Base-by-base conservation (phyloP, 2,329 filamentous ascomycete genomes). In the Sporothrix variecibatus region DNA sequence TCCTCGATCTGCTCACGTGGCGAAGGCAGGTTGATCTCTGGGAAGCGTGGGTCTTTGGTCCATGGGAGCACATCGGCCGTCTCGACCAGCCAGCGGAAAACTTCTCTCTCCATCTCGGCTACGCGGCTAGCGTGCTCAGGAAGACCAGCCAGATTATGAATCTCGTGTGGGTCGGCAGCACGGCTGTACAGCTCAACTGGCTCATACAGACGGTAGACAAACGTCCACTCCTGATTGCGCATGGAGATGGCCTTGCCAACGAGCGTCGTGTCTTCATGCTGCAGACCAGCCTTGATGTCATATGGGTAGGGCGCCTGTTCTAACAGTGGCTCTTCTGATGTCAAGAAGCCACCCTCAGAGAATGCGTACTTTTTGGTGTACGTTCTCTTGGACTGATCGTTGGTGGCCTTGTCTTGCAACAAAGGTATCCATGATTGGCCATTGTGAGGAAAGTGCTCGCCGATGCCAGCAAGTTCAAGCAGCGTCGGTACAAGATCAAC, bases 161-260 rank as follows among this genome's bases (percentile, higher is more conserved):
- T 73, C 79, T 84, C 84, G 6, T 81, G 78, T 0, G 81, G 80
- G 67, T 86, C 84, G 0, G 79, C 73, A 0, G 75, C 64, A 0
- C 83, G 81, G 72, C 82, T 77, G 72, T 86, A 86, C 17, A 86
- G 77, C 80, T 86, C 85, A 0, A 80, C 76, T 0, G 82, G 80
- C 75, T 87, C 85, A 71, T 86, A 86, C 1, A 86, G 75, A 0
- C 84, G 80, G 69, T 86, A 86, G 0, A 87, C 78, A 58, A 81
- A 86, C 0, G 83, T 84, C 81, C 82, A 86, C 0, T 80, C 77
- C 70, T 81, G 76, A 49, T 82, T 78, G 0, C 83, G 78, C 2
- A 84, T 75, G 2, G 80, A 79, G 0, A 85, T 81, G 0, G 83
- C 82, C 69, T 86, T 86, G 0, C 85, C 85, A 0, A 85, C 84